Evolutionary conservation across 768 basidiomycete species (phyloP).

Genomic region (Lactarius hatsudake): DNA sequence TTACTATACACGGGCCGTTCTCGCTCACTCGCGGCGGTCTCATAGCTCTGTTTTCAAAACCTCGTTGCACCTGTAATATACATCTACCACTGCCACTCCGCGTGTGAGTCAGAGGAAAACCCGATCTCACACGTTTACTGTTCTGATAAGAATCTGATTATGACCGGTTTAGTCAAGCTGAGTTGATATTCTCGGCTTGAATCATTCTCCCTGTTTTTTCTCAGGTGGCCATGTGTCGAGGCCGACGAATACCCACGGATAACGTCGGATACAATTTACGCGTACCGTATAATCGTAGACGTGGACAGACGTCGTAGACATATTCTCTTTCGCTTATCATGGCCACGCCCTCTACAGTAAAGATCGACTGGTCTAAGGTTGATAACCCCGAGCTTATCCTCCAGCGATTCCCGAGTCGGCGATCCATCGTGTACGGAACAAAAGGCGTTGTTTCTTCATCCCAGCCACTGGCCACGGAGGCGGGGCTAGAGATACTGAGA

Average conservation of each 20-base stretch:
- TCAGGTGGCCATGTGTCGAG: too few species aligned
- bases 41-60: background rate
- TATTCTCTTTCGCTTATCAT: background rate
- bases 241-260: too few species aligned
- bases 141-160: too few species aligned
- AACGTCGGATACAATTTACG: background rate
- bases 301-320: background rate
- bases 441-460: constrained; percentile 76
- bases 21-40: background rate
- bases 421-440: constrained; percentile 67
- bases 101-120: too few species aligned
- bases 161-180: too few species aligned
- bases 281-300: background rate
- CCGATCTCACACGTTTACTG: too few species aligned
- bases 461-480: constrained; percentile 89
- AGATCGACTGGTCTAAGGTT: constrained; percentile 58
- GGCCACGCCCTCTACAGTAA: constrained; percentile 29
- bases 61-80: background rate
- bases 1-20: background rate
- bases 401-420: constrained; percentile 74
- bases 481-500: constrained; percentile 86
- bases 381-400: constrained; percentile 64
- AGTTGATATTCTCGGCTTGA: too few species aligned
- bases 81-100: background rate
- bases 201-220: too few species aligned